A percentile compares a stretch with the other conserved stretches of the same genome.
Evolutionary conservation across 177 flowering plant species (phyloP).

Genomic region (Telopea speciosissima): DNA sequence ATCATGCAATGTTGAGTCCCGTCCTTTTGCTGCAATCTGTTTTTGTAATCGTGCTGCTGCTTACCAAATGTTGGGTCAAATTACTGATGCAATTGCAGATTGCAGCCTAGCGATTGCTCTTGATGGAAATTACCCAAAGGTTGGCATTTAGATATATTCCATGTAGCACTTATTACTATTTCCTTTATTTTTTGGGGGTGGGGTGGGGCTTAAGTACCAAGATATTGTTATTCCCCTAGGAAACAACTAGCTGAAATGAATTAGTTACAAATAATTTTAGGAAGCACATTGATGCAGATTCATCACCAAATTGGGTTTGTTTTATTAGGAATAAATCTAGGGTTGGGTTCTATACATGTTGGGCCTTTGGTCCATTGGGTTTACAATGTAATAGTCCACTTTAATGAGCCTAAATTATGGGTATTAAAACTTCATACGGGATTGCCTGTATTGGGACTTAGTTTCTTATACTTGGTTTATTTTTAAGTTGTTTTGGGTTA

Average conservation of each 20-base stretch:
- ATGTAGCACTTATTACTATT: not conserved
- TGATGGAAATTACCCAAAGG: constrained; percentile 76
- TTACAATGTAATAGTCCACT: too few relatives aligned
- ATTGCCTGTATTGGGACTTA: too few relatives aligned
- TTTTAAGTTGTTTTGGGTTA: too few relatives aligned
- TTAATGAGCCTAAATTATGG: too few relatives aligned
- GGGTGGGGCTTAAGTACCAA: too few relatives aligned
- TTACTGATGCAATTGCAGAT: constrained; percentile 96
- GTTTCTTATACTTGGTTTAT: too few relatives aligned
- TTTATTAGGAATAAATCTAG: too few relatives aligned
- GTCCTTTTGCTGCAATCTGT: constrained; percentile 90
- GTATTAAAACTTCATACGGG: too few relatives aligned
- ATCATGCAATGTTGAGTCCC: constrained; percentile 64
- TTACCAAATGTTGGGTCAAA: constrained; percentile 72
- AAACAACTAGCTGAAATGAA: not conserved
- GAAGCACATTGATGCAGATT: not conserved
- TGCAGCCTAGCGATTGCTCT: constrained; percentile 92
- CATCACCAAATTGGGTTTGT: too few relatives aligned
- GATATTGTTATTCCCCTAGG: not conserved
- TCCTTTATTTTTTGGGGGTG: too few relatives aligned
- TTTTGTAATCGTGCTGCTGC: constrained; percentile 99
- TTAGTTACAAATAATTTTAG: not conserved
- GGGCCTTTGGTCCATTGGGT: too few relatives aligned
- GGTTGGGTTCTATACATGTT: too few relatives aligned
- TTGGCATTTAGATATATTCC: constrained; percentile 16